Percentiles rank a stretch among this genome's conserved stretches.
These are phyloP conservation scores for Patellifolia procumbens DNA, from an alignment of 179 eudicot genomes.

Conservation along the genomic window DNA sequence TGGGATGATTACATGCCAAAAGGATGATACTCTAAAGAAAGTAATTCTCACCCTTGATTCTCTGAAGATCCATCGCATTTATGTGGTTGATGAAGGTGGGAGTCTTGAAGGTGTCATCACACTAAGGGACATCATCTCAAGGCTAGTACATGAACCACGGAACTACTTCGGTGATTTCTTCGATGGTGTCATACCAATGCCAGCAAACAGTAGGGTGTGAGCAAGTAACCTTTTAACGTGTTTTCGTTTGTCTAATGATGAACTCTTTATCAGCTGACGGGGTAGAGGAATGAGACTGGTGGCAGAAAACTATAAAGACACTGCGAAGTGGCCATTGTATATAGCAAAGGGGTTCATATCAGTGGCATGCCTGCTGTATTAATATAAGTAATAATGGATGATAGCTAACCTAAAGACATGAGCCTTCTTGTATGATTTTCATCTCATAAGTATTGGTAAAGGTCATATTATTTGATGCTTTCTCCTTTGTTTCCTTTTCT, in stretches of 20 bases:
- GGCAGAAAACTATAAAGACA: neutral
- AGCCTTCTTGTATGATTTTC: conserved; percentile 18
- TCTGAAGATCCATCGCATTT: conserved; percentile 75
- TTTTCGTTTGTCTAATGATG: conserved; percentile 13
- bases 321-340: conserved; percentile 15
- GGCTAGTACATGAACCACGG: conserved; percentile 88
- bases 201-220: conserved; percentile 68
- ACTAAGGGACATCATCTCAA: conserved; percentile 91
- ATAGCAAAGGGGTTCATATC: conserved; percentile 22
- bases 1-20: conserved; percentile 71
- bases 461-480: neutral
- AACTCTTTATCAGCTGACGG: conserved; percentile 20
- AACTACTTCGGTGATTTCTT: conserved; percentile 97
- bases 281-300: neutral
- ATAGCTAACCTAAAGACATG: conserved; percentile 22
- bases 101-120: conserved; percentile 80
- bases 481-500: neutral
- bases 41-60: conserved; percentile 70
- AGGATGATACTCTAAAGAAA: conserved; percentile 60
- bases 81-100: conserved; percentile 69
- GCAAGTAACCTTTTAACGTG: neutral
- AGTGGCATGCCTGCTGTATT: conserved; percentile 17
- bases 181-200: conserved; percentile 76
- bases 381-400: neutral
- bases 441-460: neutral